Conservation (phyloP, 768 basidiomycete genomes). For the Boletus coccyginus region DNA sequence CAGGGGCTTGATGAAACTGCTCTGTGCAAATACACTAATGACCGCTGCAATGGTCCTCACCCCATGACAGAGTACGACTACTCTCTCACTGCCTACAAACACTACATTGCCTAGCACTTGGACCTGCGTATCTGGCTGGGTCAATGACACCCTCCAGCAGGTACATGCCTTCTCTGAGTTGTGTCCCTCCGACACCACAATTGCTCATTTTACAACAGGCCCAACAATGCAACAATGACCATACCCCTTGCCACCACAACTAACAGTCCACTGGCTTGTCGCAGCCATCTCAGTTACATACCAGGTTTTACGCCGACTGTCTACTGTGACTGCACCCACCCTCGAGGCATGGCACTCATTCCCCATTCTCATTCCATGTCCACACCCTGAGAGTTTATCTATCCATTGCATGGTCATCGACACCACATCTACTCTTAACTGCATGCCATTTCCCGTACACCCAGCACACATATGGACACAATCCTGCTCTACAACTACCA, state of each 20-base stretch:
- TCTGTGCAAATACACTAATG: too few species aligned
- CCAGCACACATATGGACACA: slow-evolving; percentile 16
- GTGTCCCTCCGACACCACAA: slow-evolving; percentile 32
- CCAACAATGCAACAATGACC: not conserved
- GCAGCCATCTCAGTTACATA: slow-evolving; percentile 21
- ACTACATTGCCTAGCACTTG: slow-evolving; percentile 46
- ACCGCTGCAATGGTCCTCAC: not conserved
- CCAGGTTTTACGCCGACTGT: slow-evolving; percentile 24
- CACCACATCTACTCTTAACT: slow-evolving; percentile 18
- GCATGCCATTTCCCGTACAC: slow-evolving; percentile 8
- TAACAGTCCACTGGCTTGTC: slow-evolving; percentile 20
- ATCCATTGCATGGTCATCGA: slow-evolving; percentile 10
- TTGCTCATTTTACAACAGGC: slow-evolving; percentile 27
- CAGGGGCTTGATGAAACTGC: too few species aligned
- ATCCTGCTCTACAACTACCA: slow-evolving; percentile 16
- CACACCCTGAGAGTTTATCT: slow-evolving; percentile 14
- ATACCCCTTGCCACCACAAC: slow-evolving; percentile 11
- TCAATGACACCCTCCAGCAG: slow-evolving; percentile 38
- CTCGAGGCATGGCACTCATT: slow-evolving; percentile 22
- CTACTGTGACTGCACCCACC: slow-evolving; percentile 14
- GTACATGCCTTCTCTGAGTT: slow-evolving; percentile 29
- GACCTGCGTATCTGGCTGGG: slow-evolving; percentile 49
- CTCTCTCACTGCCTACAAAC: slow-evolving; percentile 54
- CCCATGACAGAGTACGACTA: slow-evolving; percentile 62
- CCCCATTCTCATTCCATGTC: slow-evolving; percentile 25